Evolutionary conservation across 2,329 filamentous ascomycete species (phyloP).

Genomic region (Trichoderma koningiopsis): DNA sequence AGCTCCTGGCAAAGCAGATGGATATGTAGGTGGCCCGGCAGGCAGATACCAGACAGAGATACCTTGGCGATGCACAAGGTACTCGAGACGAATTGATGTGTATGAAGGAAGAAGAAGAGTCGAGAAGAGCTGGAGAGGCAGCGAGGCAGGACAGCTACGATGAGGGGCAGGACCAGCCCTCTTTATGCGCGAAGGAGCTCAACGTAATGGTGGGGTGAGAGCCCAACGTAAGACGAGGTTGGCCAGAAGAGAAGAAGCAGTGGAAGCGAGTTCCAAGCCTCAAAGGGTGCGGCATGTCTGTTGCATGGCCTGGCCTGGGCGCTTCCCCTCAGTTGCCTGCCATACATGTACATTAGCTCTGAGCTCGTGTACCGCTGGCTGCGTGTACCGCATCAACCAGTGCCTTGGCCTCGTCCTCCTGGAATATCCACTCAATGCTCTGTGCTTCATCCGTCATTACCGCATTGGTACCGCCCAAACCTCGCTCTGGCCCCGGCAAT

Average conservation of each 20-base stretch:
- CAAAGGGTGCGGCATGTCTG: not conserved
- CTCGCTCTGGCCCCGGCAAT: not conserved
- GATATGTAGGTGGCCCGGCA: not conserved
- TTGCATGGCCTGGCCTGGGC: constrained; percentile 2
- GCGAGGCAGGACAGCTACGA: not conserved
- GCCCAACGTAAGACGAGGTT: constrained; percentile 17
- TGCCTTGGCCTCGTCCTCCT: not conserved
- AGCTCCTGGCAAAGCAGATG: not conserved
- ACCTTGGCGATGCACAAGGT: not conserved
- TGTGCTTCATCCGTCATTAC: not conserved
- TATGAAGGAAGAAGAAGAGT: not conserved
- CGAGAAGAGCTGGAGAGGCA: not conserved
- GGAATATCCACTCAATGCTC: not conserved
- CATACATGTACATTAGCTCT: not conserved
- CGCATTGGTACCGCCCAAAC: not conserved
- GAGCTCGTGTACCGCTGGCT: not conserved
- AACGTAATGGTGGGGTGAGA: constrained; percentile 20
- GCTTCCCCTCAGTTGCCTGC: not conserved
- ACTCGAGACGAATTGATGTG: not conserved
- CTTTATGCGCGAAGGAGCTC: constrained; percentile 12
- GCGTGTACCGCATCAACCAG: not conserved
- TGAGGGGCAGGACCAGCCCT: constrained; percentile 10
- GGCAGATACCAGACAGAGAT: not conserved
- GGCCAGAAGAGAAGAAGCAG: not conserved
- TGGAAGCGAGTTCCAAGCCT: not conserved